Base-by-base conservation (phyloP, 306 rosid species). In the Clitoria ternatea region DNA sequence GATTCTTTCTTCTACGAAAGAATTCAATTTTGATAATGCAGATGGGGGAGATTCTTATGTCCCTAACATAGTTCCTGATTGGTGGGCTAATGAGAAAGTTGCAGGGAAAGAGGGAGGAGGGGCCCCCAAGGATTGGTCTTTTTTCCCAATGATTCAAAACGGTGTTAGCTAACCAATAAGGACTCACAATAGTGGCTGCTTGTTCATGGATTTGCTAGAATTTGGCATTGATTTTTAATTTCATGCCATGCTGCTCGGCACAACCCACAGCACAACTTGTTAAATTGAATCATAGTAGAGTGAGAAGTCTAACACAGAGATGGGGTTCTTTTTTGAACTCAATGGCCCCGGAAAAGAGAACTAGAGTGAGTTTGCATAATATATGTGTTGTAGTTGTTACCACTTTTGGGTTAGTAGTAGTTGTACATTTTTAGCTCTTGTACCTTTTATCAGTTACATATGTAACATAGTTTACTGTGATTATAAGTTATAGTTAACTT, bases 1-100 rank as follows among this genome's bases (percentile, higher is more conserved):
- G 69, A 86, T 89, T 32, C 91, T 86, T 43, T 85, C 92, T 80
- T 81, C 86, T 50, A 63, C 72, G 14, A 95, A 88, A 76, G 99
- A 95, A 55, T 95, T 95, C 85, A 89, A 95, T 74, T 95, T 95
- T 69, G 89, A 82, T 37, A 85, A 81, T 62, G 81, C 87, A n/a
- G 96, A 91, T 53, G 92, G 96, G 32, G 89, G 87, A 42, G 97
- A 86, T 45, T 84, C 90, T 65, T 78, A 36, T 45, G 76, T 42
- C 4, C 73, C 97, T 6, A 62, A 69, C 66, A 47, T 84, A 54
- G 85, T 73, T 54, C 79, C 94, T 5, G 89, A 86, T 42, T 89
- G 99, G 99, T 94, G 98, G 98, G 92, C 92, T 9, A 89, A 87
- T 77, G 90, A 85, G 81, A 95, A 88, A 77, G 95, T 84, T 67